Percentiles rank a stretch among this genome's conserved stretches.
These are phyloP conservation scores for Colletotrichum tanaceti DNA, from an alignment of 2,329 filamentous ascomycete genomes.

Conservation along the genomic window DNA sequence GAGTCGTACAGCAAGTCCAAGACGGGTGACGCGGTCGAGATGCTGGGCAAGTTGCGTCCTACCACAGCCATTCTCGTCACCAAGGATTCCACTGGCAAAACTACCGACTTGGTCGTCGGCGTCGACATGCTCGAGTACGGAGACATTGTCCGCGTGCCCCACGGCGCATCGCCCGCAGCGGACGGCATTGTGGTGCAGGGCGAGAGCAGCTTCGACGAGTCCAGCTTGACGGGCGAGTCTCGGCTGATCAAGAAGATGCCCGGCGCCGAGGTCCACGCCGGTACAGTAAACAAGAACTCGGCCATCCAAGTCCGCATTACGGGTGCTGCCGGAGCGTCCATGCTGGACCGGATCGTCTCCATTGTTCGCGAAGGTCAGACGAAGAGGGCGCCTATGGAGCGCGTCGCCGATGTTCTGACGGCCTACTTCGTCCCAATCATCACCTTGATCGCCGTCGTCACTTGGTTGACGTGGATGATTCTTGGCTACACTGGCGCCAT, in stretches of 20 bases:
- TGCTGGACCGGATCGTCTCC: slow-evolving; percentile 83
- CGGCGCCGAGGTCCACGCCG: slow-evolving; percentile 76
- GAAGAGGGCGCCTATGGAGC: slow-evolving; percentile 79
- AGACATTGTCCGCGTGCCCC: slow-evolving; percentile 78
- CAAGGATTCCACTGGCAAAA: slow-evolving; percentile 51
- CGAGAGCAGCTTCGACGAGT: slow-evolving; percentile 83
- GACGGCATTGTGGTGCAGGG: slow-evolving; percentile 77
- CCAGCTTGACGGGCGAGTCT: slow-evolving; percentile 86
- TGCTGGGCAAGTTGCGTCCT: slow-evolving; percentile 81
- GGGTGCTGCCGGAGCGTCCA: slow-evolving; percentile 73
- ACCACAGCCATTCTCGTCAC: slow-evolving; percentile 79
- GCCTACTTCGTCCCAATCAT: slow-evolving; percentile 82
- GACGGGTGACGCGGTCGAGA: slow-evolving; percentile 86
- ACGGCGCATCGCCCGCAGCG: slow-evolving; percentile 85
- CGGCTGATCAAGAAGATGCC: slow-evolving; percentile 70
- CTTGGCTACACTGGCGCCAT: slow-evolving; percentile 70
- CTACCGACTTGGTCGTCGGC: slow-evolving; percentile 55
- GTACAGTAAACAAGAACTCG: slow-evolving; percentile 77
- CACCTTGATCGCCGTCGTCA: slow-evolving; percentile 74
- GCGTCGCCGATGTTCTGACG: slow-evolving; percentile 78
- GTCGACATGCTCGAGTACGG: slow-evolving; percentile 81
- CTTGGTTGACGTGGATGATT: slow-evolving; percentile 78
- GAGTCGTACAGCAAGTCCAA: slow-evolving; percentile 94
- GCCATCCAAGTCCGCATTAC: slow-evolving; percentile 73
- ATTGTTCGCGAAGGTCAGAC: slow-evolving; percentile 83